These are phyloP conservation scores for Trichodelitschia bisporula DNA, from an alignment of 495 filamentous ascomycete species.

Conservation along the genomic window DNA sequence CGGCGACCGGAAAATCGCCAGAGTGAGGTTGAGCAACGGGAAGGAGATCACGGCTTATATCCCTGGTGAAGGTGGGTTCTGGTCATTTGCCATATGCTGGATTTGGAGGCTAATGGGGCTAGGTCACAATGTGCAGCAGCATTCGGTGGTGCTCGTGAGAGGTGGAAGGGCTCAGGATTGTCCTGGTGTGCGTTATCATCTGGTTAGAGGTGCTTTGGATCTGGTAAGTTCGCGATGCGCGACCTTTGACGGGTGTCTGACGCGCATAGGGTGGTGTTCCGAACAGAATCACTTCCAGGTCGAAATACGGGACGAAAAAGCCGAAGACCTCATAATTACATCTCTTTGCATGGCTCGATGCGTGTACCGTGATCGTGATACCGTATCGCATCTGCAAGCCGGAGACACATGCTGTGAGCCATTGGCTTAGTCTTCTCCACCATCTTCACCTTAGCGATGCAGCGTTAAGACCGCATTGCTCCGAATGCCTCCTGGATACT, in stretches of 20 bases:
- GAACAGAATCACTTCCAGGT: constrained; percentile 56
- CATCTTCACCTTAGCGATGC: too few species aligned
- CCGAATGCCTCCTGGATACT: too few species aligned
- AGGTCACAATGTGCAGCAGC: constrained; percentile 97
- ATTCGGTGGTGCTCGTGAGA: constrained; percentile 82
- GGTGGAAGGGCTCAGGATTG: constrained; percentile 89
- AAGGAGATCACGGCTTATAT: constrained; percentile 78
- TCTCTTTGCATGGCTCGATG: too few species aligned
- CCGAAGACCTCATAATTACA: constrained; percentile 52
- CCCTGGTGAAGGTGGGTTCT: constrained; percentile 52
- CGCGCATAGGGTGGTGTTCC: constrained; percentile 63
- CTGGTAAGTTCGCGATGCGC: constrained; percentile 36
- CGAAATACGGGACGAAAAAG: constrained; percentile 98
- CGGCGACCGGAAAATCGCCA: constrained; percentile 74
- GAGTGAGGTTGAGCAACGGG: constrained; percentile 68
- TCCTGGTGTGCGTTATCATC: constrained; percentile 87
- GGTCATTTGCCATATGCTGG: neutral
- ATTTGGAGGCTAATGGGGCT: constrained; percentile 1
- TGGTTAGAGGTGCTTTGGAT: constrained; percentile 82
- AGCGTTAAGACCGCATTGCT: too few species aligned
- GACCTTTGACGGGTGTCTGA: constrained; percentile 1
- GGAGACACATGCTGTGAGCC: too few species aligned
- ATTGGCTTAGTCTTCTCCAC: too few species aligned
- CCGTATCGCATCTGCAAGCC: too few species aligned
- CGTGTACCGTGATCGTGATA: too few species aligned